Evolutionary conservation across 805 yeast species (phyloP).

Genomic region (Kodamaea fukazawae): DNA sequence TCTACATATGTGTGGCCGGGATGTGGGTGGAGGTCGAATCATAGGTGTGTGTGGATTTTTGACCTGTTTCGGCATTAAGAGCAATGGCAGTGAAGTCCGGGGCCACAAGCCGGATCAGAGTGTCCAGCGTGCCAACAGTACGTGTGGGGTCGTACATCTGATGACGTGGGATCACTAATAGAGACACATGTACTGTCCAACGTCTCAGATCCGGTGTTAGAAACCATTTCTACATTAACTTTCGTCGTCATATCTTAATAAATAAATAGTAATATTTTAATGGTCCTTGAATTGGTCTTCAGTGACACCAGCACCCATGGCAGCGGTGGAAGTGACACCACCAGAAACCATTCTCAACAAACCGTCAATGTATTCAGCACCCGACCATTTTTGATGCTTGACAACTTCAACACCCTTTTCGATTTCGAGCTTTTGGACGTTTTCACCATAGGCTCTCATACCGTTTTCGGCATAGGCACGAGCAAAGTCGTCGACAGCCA

Average conservation of each 20-base stretch:
- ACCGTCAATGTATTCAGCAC: conserved; percentile 94
- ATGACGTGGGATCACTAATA: too few relatives aligned
- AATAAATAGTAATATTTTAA: conserved; percentile 13
- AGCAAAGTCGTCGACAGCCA: conserved; percentile 84
- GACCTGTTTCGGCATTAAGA: too few relatives aligned
- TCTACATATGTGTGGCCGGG: too few relatives aligned
- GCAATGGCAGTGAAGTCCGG: too few relatives aligned
- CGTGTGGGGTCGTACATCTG: too few relatives aligned
- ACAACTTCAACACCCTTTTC: conserved; percentile 89
- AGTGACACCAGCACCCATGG: conserved; percentile 98
- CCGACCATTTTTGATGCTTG: conserved; percentile 98
- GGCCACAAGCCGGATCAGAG: too few relatives aligned
- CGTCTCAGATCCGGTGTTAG: too few relatives aligned
- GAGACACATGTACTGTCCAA: too few relatives aligned
- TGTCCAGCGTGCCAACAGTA: too few relatives aligned
- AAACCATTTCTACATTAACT: too few relatives aligned
- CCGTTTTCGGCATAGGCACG: conserved; percentile 76
- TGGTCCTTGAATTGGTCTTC: conserved; percentile 82
- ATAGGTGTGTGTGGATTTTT: too few relatives aligned
- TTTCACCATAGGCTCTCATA: conserved; percentile 93
- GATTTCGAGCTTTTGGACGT: conserved; percentile 84
- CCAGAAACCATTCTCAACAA: conserved; percentile 88
- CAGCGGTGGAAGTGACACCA: conserved; percentile 93
- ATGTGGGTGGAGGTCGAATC: too few relatives aligned
- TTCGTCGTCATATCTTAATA: conserved; percentile 2